Evolutionary conservation across 257 asterid species (phyloP).

Genomic region (Fraxinus anomala): DNA sequence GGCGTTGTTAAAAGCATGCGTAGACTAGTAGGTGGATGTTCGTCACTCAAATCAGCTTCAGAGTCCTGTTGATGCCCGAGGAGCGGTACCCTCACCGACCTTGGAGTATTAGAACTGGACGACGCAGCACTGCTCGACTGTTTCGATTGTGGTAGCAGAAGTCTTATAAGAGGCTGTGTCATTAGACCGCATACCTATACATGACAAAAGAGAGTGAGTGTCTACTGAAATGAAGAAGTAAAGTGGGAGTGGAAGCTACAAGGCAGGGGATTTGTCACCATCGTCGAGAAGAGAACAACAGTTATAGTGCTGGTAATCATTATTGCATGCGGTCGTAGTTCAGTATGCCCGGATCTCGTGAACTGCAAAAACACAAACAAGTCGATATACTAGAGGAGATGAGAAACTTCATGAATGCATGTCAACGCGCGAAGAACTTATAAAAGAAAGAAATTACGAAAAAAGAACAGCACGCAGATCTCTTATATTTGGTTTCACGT

Average conservation of each 20-base stretch:
- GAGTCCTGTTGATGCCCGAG: conserved; percentile 31
- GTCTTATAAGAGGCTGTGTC: conserved; percentile 45
- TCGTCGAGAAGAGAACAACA: conserved; percentile 48
- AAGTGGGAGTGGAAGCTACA: neutral
- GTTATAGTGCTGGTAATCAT: conserved; percentile 52
- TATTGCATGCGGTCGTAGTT: conserved; percentile 37
- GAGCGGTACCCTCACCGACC: conserved; percentile 29
- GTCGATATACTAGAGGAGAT: neutral
- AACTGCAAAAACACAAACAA: conserved; percentile 32
- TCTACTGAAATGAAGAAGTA: neutral
- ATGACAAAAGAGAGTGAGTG: neutral
- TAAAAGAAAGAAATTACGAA: neutral
- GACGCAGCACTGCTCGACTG: conserved; percentile 23
- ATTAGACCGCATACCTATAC: conserved; percentile 41
- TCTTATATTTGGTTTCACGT: neutral
- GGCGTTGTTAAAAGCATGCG: conserved; percentile 43
- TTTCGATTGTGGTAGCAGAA: conserved; percentile 35
- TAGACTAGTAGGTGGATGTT: conserved; percentile 21
- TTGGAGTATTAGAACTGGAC: conserved; percentile 34
- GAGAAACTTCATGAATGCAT: neutral
- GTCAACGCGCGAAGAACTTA: neutral
- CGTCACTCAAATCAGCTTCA: conserved; percentile 30
- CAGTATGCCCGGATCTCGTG: conserved; percentile 36
- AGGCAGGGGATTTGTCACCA: conserved; percentile 30
- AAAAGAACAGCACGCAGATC: neutral